These are phyloP conservation scores for Gloeophyllum trabeum DNA, from an alignment of 768 basidiomycete species.

Conservation along the genomic window DNA sequence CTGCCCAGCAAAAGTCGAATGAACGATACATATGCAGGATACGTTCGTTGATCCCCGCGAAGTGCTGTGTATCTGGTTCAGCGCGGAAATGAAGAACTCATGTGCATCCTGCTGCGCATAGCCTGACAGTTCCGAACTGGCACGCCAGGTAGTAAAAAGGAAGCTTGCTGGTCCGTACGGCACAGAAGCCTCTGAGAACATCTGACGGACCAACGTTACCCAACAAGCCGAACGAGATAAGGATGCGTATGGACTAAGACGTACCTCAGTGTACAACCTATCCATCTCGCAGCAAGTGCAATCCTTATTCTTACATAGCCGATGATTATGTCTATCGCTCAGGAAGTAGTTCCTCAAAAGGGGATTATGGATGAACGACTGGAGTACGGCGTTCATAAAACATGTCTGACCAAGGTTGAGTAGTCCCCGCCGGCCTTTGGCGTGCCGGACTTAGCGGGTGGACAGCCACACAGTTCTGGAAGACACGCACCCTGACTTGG, in stretches of 20 bases:
- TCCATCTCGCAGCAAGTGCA: slow-evolving; percentile 96
- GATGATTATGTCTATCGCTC: slow-evolving; percentile 77
- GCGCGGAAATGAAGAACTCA: slow-evolving; percentile 71
- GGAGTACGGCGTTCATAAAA: slow-evolving; percentile 87
- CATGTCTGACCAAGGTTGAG: slow-evolving; percentile 90
- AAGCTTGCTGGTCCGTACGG: slow-evolving; percentile 80
- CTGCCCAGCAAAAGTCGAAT: slow-evolving; percentile 80
- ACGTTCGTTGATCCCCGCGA: slow-evolving; percentile 66
- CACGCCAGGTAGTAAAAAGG: slow-evolving; percentile 74
- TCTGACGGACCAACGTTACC: slow-evolving; percentile 15
- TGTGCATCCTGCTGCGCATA: slow-evolving; percentile 95
- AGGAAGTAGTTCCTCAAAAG: slow-evolving; percentile 83
- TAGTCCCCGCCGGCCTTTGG: slow-evolving; percentile 69
- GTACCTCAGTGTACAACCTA: slow-evolving; percentile 64
- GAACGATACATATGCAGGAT: slow-evolving; percentile 84
- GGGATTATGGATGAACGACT: slow-evolving; percentile 84
- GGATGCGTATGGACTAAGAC: background rate
- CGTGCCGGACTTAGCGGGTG: no score
- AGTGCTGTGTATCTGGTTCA: slow-evolving; percentile 81
- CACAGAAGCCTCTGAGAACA: slow-evolving; percentile 32
- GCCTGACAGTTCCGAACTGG: slow-evolving; percentile 71
- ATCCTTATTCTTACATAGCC: slow-evolving; percentile 52
- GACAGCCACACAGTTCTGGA: no score
- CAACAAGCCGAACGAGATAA: slow-evolving; percentile 2
- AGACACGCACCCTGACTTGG: slow-evolving; percentile 72